Percentiles rank a stretch among this genome's conserved stretches.
Conservation (phyloP, 2,329 filamentous ascomycete species). For the Phaeomoniella chlamydospora region DNA sequence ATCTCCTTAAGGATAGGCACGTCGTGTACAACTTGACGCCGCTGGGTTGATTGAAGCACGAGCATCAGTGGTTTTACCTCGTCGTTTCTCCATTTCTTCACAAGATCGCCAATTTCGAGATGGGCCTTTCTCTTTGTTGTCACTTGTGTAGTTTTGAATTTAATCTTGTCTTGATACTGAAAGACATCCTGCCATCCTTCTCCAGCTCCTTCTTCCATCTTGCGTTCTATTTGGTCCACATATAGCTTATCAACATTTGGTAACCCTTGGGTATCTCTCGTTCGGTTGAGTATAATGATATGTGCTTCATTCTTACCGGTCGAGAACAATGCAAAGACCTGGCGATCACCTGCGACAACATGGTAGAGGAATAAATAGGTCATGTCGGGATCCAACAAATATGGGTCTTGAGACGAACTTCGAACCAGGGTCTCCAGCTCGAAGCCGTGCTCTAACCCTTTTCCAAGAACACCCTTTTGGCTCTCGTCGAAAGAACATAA, state of each 20-base stretch:
- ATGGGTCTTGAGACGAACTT: conserved; percentile 52
- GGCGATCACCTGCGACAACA: conserved; percentile 74
- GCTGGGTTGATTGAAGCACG: conserved; percentile 81
- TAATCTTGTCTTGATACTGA: conserved; percentile 70
- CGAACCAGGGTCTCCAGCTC: conserved; percentile 64
- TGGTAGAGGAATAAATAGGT: conserved; percentile 89
- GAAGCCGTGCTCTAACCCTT: conserved; percentile 85
- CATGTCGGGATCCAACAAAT: conserved; percentile 60
- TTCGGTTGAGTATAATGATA: conserved; percentile 75
- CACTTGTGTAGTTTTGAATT: conserved; percentile 76
- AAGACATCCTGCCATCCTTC: conserved; percentile 63
- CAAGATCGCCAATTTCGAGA: conserved; percentile 70
- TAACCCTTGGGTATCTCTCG: conserved; percentile 67
- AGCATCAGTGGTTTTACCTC: conserved; percentile 68
- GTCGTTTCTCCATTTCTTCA: conserved; percentile 83
- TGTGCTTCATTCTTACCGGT: conserved; percentile 66
- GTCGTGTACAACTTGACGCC: conserved; percentile 66
- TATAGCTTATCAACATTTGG: conserved; percentile 89
- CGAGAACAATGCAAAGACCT: conserved; percentile 89
- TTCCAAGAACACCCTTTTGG: conserved; percentile 80
- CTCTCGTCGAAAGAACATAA: conserved; percentile 85
- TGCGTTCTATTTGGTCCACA: conserved; percentile 52
- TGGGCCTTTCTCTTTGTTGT: conserved; percentile 81
- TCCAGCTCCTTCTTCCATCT: conserved; percentile 50
- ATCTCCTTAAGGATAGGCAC: conserved; percentile 73